Evolutionary conservation across 495 filamentous ascomycete species (phyloP).

Genomic region (Durotheca rogersii): DNA sequence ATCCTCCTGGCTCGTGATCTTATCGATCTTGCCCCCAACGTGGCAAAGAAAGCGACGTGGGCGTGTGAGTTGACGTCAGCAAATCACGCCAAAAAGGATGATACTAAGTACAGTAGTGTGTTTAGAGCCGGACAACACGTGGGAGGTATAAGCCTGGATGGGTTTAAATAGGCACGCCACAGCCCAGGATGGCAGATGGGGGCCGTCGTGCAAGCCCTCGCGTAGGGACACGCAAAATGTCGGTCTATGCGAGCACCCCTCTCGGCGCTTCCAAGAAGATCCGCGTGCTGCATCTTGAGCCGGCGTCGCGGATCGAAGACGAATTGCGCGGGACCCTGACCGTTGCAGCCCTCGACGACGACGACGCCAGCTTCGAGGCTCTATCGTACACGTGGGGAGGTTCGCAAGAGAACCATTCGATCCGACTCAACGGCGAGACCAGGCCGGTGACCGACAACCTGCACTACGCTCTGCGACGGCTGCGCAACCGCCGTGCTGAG

Average conservation of each 20-base stretch:
- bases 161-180: constrained; percentile 56
- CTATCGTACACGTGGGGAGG: background rate
- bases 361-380: background rate
- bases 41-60: too few relatives aligned
- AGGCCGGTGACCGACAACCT: background rate
- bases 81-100: too few relatives aligned
- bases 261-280: background rate
- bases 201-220: constrained; percentile 49
- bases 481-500: background rate
- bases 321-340: background rate
- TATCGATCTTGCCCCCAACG: too few relatives aligned
- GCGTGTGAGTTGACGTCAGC: too few relatives aligned
- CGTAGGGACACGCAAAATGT: constrained; percentile 47
- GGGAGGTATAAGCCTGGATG: too few relatives aligned
- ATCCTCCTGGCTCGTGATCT: too few relatives aligned
- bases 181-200: too few relatives aligned
- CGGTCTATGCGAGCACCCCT: constrained; percentile 23
- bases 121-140: too few relatives aligned
- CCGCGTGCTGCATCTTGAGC: background rate
- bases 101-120: too few relatives aligned
- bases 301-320: background rate
- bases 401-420: background rate
- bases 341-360: background rate
- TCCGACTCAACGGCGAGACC: background rate
- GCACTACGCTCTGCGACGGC: background rate